Evolutionary conservation across 2,329 filamentous ascomycete genomes (phyloP).

Genomic region (Thermoascus crustaceus): DNA sequence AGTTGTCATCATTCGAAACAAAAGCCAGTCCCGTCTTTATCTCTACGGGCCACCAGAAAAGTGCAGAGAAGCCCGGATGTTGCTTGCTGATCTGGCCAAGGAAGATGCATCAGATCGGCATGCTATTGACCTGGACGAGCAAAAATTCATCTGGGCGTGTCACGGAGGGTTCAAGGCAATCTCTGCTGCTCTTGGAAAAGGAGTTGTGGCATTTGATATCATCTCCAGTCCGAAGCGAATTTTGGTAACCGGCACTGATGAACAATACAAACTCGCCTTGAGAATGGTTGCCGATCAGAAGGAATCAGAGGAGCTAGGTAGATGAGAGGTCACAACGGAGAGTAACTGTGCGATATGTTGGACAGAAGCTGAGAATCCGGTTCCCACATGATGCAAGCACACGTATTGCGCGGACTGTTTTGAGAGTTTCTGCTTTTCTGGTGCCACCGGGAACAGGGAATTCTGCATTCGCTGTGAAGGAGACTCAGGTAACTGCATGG

Average conservation of each 20-base stretch:
- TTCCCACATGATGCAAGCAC: constrained; percentile 15
- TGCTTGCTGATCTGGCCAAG: constrained; percentile 10
- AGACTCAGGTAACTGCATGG: constrained; percentile 11
- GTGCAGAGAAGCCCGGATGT: constrained; percentile 10
- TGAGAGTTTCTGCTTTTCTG: constrained; percentile 12
- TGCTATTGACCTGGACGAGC: constrained; percentile 9
- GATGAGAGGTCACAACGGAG: constrained; percentile 9
- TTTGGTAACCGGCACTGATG: constrained; percentile 10
- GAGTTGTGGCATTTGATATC: constrained; percentile 7
- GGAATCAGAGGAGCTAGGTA: not conserved
- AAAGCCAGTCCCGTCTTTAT: constrained; percentile 14
- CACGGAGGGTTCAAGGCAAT: constrained; percentile 13
- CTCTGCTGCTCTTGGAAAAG: constrained; percentile 10
- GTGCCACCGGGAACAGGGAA: constrained; percentile 10
- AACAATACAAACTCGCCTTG: too few species aligned
- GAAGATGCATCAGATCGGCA: constrained; percentile 8
- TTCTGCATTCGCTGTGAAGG: constrained; percentile 16
- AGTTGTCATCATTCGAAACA: constrained; percentile 15
- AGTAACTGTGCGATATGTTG: constrained; percentile 15
- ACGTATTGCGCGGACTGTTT: constrained; percentile 14
- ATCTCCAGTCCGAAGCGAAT: constrained; percentile 14
- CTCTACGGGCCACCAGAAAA: constrained; percentile 16
- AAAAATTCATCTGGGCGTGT: constrained; percentile 13
- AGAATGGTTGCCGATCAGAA: too few species aligned
- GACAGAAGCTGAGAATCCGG: constrained; percentile 13